Conservation (phyloP, 2,329 filamentous ascomycete genomes). For the Colletotrichum theobromicola region DNA sequence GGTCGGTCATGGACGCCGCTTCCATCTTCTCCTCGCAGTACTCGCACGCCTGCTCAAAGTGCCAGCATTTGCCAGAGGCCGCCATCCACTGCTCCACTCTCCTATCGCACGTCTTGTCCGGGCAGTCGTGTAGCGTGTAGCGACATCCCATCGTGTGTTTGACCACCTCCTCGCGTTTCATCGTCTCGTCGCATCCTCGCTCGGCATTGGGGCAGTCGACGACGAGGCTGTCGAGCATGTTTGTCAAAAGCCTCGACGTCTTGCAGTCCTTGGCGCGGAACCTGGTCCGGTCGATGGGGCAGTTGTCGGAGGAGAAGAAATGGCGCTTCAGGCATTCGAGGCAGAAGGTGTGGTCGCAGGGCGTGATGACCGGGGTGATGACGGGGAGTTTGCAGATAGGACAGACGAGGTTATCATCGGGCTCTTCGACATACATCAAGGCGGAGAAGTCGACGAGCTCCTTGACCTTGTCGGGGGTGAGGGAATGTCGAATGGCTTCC, state of each 20-base stretch:
- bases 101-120: conserved; percentile 56
- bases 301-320: conserved; percentile 47
- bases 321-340: conserved; percentile 57
- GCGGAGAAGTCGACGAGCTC: conserved; percentile 46
- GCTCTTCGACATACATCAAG: conserved; percentile 46
- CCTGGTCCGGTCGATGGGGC: conserved; percentile 63
- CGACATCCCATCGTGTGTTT: conserved; percentile 63
- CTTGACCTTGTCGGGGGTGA: conserved; percentile 5
- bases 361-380: conserved; percentile 64
- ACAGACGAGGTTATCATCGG: conserved; percentile 54
- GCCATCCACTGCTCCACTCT: conserved; percentile 54
- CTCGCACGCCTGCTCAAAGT: conserved; percentile 55
- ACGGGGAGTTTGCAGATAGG: conserved; percentile 67
- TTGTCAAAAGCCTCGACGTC: conserved; percentile 55
- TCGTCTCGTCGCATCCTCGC: conserved; percentile 54
- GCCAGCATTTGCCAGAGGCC: conserved; percentile 49
- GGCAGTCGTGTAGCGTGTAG: conserved; percentile 61
- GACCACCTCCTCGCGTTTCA: conserved; percentile 59
- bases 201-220: conserved; percentile 62
- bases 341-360: conserved; percentile 71
- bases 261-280: conserved; percentile 29
- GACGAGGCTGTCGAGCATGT: conserved; percentile 64
- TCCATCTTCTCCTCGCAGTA: conserved; percentile 58
- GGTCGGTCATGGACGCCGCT: conserved; percentile 51
- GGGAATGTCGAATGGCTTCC: conserved; percentile 8